Evolutionary conservation across 129 eudicot genomes (phyloP).

Genomic region (Pulicaria dysenterica): DNA sequence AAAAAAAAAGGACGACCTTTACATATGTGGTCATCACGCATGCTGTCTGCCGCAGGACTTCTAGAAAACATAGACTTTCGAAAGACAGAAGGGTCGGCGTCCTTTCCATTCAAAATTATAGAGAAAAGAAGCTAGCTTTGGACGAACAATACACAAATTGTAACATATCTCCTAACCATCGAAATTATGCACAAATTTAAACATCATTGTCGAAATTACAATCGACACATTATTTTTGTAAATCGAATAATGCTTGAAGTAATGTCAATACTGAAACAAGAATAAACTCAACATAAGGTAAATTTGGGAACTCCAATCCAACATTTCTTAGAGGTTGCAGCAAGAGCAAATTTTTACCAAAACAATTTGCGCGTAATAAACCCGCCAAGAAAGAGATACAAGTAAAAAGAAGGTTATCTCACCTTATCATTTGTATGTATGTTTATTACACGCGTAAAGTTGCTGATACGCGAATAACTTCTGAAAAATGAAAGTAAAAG

Average conservation of each 20-base stretch:
- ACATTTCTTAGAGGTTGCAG: neutral
- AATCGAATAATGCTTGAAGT: neutral
- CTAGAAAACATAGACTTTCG: conserved; percentile 15
- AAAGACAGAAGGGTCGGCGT: conserved; percentile 5
- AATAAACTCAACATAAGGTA: neutral
- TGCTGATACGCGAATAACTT: conserved; percentile 2
- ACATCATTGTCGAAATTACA: conserved; percentile 4
- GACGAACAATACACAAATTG: too few species aligned
- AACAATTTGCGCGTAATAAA: neutral
- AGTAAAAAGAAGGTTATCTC: conserved; percentile 14
- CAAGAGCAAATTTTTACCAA: conserved; percentile 5
- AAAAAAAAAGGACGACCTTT: too few species aligned
- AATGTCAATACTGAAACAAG: neutral
- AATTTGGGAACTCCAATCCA: neutral
- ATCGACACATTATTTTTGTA: neutral
- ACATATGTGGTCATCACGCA: too few species aligned
- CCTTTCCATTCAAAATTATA: neutral
- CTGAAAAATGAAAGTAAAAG: conserved; percentile 23
- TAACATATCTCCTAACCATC: too few species aligned
- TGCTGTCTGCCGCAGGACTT: neutral
- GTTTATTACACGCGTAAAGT: conserved; percentile 30
- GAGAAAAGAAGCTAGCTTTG: neutral
- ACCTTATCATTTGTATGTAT: conserved; percentile 22
- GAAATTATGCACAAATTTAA: neutral
- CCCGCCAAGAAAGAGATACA: neutral